Evolutionary conservation across 2,329 filamentous ascomycete genomes (phyloP).

Genomic region (Cyanodermella asteris): DNA sequence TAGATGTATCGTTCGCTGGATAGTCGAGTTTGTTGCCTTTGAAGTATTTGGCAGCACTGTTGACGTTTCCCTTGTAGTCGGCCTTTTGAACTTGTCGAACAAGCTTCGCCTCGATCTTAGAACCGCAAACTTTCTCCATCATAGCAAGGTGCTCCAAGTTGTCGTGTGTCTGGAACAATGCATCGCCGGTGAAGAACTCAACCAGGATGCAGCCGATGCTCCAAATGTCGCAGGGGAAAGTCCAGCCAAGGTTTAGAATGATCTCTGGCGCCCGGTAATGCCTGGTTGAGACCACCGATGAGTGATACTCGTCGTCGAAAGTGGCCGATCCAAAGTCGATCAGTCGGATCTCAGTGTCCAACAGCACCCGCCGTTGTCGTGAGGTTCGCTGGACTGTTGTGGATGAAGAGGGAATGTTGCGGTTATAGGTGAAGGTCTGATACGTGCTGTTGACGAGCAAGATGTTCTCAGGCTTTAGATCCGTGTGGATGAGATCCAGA

Average conservation of each 20-base stretch:
- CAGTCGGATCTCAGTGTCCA: slow-evolving; percentile 43
- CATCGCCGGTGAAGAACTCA: slow-evolving; percentile 47
- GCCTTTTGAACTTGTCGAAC: slow-evolving; percentile 30
- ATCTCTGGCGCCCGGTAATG: slow-evolving; percentile 48
- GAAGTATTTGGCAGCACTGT: slow-evolving; percentile 35
- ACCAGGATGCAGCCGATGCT: slow-evolving; percentile 48
- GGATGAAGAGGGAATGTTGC: slow-evolving; percentile 42
- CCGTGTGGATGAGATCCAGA: slow-evolving; percentile 87
- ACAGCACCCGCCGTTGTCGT: slow-evolving; percentile 38
- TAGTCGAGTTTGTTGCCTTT: slow-evolving; percentile 35
- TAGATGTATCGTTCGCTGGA: slow-evolving; percentile 39
- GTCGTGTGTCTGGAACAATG: slow-evolving; percentile 46
- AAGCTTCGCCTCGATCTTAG: slow-evolving; percentile 31
- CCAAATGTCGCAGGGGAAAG: slow-evolving; percentile 47
- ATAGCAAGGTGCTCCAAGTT: slow-evolving; percentile 46
- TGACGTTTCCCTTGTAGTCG: slow-evolving; percentile 25
- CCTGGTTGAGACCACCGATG: slow-evolving; percentile 42
- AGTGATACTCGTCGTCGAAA: slow-evolving; percentile 47
- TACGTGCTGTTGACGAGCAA: slow-evolving; percentile 41
- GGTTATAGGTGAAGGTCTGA: slow-evolving; percentile 48
- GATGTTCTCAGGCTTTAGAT: slow-evolving; percentile 47
- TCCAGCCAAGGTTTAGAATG: slow-evolving; percentile 45
- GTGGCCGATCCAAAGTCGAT: slow-evolving; percentile 49
- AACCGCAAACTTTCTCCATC: slow-evolving; percentile 42
- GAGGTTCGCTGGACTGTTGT: slow-evolving; percentile 34